Evolutionary conservation across 495 filamentous ascomycete genomes (phyloP).

Genomic region (Trichoderma orchidacearum): DNA sequence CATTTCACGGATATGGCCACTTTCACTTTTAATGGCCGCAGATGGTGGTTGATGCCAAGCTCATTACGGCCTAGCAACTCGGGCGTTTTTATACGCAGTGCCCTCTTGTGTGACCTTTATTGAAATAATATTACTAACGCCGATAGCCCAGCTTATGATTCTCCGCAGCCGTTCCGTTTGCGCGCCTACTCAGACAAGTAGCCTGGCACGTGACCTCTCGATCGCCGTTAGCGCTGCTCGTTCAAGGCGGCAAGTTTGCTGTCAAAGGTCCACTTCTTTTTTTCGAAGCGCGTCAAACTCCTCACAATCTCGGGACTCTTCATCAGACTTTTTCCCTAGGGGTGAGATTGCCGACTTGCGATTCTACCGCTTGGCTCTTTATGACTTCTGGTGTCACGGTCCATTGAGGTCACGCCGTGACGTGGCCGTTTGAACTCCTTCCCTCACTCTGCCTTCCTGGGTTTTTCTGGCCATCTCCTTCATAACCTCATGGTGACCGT

Average conservation of each 20-base stretch:
- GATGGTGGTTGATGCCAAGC: no score
- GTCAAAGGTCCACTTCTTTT: constrained; percentile 2
- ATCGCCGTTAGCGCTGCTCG: not conserved
- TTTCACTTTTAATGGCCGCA: no score
- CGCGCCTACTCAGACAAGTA: not conserved
- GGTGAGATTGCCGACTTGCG: not conserved
- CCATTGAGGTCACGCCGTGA: constrained; percentile 1
- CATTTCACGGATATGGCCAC: no score
- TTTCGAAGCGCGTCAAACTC: constrained; percentile 3
- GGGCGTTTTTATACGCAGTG: no score
- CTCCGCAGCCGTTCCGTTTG: not conserved
- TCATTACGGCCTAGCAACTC: no score
- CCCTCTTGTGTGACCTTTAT: no score
- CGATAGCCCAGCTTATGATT: not conserved
- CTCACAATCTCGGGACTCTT: not conserved
- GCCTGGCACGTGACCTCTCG: not conserved
- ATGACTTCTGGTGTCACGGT: not conserved
- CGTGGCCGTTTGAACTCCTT: not conserved
- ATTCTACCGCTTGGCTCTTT: not conserved
- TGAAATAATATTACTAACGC: no score
- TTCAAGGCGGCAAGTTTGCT: not conserved
- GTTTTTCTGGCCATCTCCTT: not conserved
- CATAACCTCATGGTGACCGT: not conserved
- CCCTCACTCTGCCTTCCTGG: not conserved
- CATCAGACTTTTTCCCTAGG: not conserved